These are phyloP conservation scores for Eucalyptus urophylla DNA, from an alignment of 345 rosid genomes.

Conservation along the genomic window DNA sequence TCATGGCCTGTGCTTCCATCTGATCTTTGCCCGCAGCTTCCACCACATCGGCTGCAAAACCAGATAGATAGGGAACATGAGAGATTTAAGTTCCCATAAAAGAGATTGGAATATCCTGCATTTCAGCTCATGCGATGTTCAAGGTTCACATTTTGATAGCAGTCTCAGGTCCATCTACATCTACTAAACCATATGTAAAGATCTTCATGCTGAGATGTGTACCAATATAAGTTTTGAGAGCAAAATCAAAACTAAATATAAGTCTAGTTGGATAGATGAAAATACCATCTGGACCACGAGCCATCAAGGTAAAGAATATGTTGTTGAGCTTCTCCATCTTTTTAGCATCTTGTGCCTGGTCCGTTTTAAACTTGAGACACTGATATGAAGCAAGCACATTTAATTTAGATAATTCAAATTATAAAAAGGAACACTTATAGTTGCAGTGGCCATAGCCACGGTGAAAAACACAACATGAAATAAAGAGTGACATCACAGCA, in stretches of 20 bases:
- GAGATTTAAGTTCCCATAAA: neutral
- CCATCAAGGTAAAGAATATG: conserved; percentile 85
- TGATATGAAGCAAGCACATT: conserved; percentile 1
- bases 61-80: neutral
- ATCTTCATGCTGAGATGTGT: neutral
- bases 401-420: neutral
- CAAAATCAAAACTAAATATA: neutral
- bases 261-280: neutral
- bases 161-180: neutral
- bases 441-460: neutral
- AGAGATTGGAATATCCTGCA: neutral
- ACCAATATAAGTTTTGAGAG: neutral
- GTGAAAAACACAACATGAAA: neutral
- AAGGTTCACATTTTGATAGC: neutral
- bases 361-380: conserved; percentile 99
- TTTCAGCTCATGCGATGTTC: neutral
- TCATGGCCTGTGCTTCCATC: conserved; percentile 47
- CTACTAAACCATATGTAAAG: neutral
- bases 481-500: neutral
- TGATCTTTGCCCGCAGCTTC: conserved; percentile 77
- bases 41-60: conserved; percentile 51
- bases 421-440: neutral
- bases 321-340: conserved; percentile 97
- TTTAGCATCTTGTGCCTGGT: conserved; percentile 96
- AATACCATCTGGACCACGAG: conserved; percentile 90